Percentiles rank a stretch among this genome's conserved stretches.
Evolutionary conservation across 768 basidiomycete species (phyloP).

Genomic region (Tephrocybe sp.): DNA sequence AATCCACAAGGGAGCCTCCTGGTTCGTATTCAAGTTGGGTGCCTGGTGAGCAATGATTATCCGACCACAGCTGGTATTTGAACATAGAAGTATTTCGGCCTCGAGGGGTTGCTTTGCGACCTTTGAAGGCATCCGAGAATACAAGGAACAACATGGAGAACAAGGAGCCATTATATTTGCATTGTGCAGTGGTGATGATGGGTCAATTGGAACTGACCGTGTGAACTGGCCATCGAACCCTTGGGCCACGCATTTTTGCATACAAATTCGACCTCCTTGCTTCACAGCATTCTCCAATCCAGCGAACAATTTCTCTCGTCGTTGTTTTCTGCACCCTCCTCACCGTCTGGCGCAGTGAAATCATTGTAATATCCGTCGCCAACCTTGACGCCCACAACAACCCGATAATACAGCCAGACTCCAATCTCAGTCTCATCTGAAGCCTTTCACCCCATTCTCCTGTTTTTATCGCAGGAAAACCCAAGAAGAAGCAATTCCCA

Average conservation of each 20-base stretch:
- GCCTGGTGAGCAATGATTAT: too few species aligned
- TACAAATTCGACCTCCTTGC: background rate
- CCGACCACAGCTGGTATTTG: too few species aligned
- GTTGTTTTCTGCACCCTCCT: slow-evolving; percentile 2
- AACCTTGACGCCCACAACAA: slow-evolving; percentile 2
- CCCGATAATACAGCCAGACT: background rate
- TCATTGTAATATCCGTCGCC: background rate
- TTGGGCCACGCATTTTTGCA: slow-evolving; percentile 7
- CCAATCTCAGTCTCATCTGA: slow-evolving; percentile 13
- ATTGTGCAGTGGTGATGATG: background rate
- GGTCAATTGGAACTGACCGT: slow-evolving; percentile 6
- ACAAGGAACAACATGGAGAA: background rate
- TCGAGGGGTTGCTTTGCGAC: too few species aligned
- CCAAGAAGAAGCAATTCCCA: slow-evolving; percentile 98
- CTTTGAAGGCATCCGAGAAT: too few species aligned
- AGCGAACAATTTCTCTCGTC: background rate
- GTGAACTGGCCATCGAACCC: slow-evolving; percentile 10
- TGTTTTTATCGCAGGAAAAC: slow-evolving; percentile 8
- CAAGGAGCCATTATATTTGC: slow-evolving; percentile 4
- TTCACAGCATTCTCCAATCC: slow-evolving; percentile 3
- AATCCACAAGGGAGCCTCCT: too few species aligned
- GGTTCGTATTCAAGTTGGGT: too few species aligned
- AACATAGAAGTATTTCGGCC: too few species aligned
- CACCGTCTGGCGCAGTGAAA: slow-evolving; percentile 2
- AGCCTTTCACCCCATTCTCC: slow-evolving; percentile 2